These are phyloP conservation scores for Penicillium bovifimosum DNA, from an alignment of 495 filamentous ascomycete species.

Conservation along the genomic window DNA sequence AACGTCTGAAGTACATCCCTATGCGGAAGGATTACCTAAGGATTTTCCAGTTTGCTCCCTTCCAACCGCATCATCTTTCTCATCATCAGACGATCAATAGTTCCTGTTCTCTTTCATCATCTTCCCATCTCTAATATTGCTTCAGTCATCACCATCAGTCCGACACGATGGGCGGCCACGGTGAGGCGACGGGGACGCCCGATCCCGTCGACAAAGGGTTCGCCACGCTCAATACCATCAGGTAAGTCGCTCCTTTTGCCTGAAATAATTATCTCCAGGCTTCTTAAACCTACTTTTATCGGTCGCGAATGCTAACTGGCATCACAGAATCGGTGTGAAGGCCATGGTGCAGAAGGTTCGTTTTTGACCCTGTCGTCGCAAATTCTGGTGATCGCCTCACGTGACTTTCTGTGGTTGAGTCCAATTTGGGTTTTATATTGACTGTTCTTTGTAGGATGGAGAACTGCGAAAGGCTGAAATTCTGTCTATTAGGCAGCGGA, in stretches of 20 bases:
- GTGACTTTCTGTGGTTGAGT: slow-evolving; percentile 21
- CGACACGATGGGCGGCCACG: slow-evolving; percentile 41
- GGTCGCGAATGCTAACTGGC: slow-evolving; percentile 43
- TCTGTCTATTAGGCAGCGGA: slow-evolving; percentile 76
- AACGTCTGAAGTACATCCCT: too few relatives aligned
- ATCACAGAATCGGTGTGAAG: slow-evolving; percentile 64
- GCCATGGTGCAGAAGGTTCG: slow-evolving; percentile 64
- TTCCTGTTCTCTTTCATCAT: slow-evolving; percentile 16
- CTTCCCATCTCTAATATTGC: slow-evolving; percentile 20
- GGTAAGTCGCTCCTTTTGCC: slow-evolving; percentile 41
- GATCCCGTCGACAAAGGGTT: slow-evolving; percentile 68
- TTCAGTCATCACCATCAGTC: neutral
- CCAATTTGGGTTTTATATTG: slow-evolving; percentile 7
- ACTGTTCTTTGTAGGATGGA: slow-evolving; percentile 55
- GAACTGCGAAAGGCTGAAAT: slow-evolving; percentile 89
- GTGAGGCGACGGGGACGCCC: slow-evolving; percentile 50
- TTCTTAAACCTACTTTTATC: slow-evolving; percentile 27
- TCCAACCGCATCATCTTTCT: slow-evolving; percentile 2
- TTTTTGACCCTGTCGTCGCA: slow-evolving; percentile 8
- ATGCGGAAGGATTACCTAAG: slow-evolving; percentile 4
- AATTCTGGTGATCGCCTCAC: slow-evolving; percentile 28
- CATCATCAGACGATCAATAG: slow-evolving; percentile 15
- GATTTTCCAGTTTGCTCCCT: slow-evolving; percentile 1
- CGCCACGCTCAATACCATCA: slow-evolving; percentile 71
- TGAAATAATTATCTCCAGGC: neutral